phyloP scores from a whole-genome alignment of 768 basidiomycete species.

The Tricholoma bakamatsutake region DNA sequence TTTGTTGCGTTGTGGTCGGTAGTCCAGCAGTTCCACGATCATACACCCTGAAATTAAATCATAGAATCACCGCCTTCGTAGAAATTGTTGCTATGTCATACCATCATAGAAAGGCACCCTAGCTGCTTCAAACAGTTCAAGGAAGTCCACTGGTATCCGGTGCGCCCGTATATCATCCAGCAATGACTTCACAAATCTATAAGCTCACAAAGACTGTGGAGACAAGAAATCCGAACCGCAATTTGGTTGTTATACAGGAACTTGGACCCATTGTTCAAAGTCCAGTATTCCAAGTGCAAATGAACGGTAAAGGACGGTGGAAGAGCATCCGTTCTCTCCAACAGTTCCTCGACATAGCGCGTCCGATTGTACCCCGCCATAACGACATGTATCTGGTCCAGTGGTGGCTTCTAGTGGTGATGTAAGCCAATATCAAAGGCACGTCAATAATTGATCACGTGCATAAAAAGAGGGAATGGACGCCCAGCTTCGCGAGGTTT shows the following conservation, averaged over 20 bases:
- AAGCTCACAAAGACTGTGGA: neutral
- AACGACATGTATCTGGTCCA: slow-evolving; percentile 16
- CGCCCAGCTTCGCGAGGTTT: slow-evolving; percentile 42
- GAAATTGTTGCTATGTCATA: slow-evolving; percentile 24
- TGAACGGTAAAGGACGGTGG: slow-evolving; percentile 77
- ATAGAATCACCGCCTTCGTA: neutral
- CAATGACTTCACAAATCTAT: slow-evolving; percentile 44
- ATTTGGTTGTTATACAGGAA: slow-evolving; percentile 77
- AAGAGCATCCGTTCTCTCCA: slow-evolving; percentile 47
- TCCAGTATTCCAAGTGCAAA: slow-evolving; percentile 77
- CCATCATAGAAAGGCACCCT: slow-evolving; percentile 82
- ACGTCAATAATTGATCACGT: slow-evolving; percentile 26
- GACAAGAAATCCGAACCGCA: slow-evolving; percentile 36
- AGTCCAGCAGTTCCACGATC: slow-evolving; percentile 79
- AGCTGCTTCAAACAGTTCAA: slow-evolving; percentile 71
- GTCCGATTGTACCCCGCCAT: slow-evolving; percentile 77
- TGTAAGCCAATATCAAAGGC: slow-evolving; percentile 9
- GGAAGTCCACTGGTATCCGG: slow-evolving; percentile 81
- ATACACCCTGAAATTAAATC: slow-evolving; percentile 55
- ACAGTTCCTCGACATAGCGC: slow-evolving; percentile 54
- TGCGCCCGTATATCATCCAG: slow-evolving; percentile 80
- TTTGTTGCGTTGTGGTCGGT: slow-evolving; percentile 52
- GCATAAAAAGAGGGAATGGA: slow-evolving; percentile 29
- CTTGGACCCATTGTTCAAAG: slow-evolving; percentile 74
- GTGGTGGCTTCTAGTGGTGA: slow-evolving; percentile 12